A percentile compares a stretch with the other conserved stretches of the same genome.
These are phyloP conservation scores for Stephania yunnanensis DNA, from an alignment of 164 flowering plant genomes.

Conservation along the genomic window DNA sequence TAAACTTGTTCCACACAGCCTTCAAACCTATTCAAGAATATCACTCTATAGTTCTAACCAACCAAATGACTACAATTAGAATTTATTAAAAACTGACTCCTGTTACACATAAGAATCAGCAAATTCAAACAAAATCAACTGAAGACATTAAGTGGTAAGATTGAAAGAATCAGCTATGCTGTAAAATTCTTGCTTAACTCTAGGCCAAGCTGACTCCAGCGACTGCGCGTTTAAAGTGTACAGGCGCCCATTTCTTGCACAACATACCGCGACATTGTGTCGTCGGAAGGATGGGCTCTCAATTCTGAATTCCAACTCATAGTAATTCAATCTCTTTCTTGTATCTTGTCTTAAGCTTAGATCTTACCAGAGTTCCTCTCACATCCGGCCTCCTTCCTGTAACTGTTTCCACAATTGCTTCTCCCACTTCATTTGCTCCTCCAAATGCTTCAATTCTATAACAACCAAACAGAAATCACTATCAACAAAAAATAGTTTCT, in stretches of 20 bases:
- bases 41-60: no score
- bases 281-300: constrained; percentile 68
- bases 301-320: constrained; percentile 73
- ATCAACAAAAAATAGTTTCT: not conserved
- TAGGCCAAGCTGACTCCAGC: constrained; percentile 71
- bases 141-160: constrained; percentile 23
- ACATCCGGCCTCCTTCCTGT: constrained; percentile 51
- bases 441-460: constrained; percentile 87
- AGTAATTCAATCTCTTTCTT: constrained; percentile 44
- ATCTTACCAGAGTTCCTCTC: constrained; percentile 55
- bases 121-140: no score
- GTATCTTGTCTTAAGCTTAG: not conserved
- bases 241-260: constrained; percentile 47
- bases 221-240: constrained; percentile 85
- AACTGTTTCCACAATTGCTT: constrained; percentile 52
- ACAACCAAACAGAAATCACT: not conserved
- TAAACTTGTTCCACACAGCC: no score
- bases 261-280: constrained; percentile 78
- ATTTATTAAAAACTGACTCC: no score
- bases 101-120: no score
- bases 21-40: no score
- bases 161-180: constrained; percentile 59
- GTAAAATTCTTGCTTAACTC: constrained; percentile 42
- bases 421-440: constrained; percentile 81
- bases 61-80: no score